Evolutionary conservation across 2,329 filamentous ascomycete species (phyloP).

Genomic region (Emydomyces testavorans): DNA sequence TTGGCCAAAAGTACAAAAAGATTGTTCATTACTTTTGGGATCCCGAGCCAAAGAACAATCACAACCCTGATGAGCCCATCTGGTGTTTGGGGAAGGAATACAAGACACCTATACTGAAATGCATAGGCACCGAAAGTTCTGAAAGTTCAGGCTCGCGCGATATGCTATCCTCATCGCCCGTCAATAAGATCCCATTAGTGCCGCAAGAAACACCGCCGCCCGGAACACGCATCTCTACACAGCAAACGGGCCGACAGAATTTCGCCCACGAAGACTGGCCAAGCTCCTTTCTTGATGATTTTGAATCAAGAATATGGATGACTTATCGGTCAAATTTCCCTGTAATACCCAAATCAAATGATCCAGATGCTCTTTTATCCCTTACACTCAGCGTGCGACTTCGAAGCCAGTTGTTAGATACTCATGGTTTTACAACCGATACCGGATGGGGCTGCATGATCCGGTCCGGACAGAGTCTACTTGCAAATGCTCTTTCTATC

Average conservation of each 20-base stretch:
- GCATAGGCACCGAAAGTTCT: slow-evolving; percentile 15
- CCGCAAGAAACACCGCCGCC: neutral
- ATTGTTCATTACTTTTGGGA: slow-evolving; percentile 91
- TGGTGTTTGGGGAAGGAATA: slow-evolving; percentile 69
- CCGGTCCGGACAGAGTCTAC: slow-evolving; percentile 79
- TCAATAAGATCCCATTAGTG: neutral
- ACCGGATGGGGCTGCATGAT: slow-evolving; percentile 99
- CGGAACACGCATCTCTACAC: neutral
- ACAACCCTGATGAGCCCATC: slow-evolving; percentile 54
- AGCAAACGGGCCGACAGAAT: neutral
- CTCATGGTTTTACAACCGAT: slow-evolving; percentile 77
- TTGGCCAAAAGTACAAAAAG: slow-evolving; percentile 52
- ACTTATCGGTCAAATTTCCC: slow-evolving; percentile 85
- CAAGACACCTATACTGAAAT: slow-evolving; percentile 20
- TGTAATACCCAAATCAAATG: slow-evolving; percentile 65
- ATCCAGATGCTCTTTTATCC: slow-evolving; percentile 56
- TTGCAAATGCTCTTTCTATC: slow-evolving; percentile 72
- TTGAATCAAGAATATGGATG: slow-evolving; percentile 90
- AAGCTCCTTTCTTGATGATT: slow-evolving; percentile 72
- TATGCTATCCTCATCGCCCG: neutral
- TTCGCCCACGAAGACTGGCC: slow-evolving; percentile 55
- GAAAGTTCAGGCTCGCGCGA: neutral
- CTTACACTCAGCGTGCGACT: slow-evolving; percentile 78
- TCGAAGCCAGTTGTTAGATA: slow-evolving; percentile 65
- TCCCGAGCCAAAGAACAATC: slow-evolving; percentile 72